Conservation (phyloP, 805 yeast species). For the Zygotorulaspora florentina region DNA sequence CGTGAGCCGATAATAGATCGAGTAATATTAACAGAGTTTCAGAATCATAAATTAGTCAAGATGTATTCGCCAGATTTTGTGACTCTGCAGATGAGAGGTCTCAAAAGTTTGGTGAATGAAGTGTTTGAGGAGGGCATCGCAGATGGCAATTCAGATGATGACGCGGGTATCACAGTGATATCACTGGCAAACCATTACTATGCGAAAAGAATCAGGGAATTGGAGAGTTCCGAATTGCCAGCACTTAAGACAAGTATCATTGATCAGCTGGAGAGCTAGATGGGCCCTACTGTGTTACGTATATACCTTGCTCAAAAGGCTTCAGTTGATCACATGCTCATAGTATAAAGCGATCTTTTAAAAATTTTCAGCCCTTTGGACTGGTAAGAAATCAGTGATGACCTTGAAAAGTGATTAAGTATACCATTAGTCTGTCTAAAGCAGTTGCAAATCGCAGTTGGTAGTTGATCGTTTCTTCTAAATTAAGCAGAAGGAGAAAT, state of each 20-base stretch:
- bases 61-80: slow-evolving; percentile 25
- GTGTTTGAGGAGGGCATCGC: slow-evolving; percentile 21
- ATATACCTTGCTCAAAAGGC: too few relatives aligned
- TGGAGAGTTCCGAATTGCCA: slow-evolving; percentile 24
- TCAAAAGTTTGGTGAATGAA: slow-evolving; percentile 21
- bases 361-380: slow-evolving; percentile 3
- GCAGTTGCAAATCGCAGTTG: too few relatives aligned
- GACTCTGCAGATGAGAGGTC: slow-evolving; percentile 20
- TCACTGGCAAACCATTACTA: slow-evolving; percentile 31
- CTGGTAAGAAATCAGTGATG: neutral
- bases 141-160: slow-evolving; percentile 1
- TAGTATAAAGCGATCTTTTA: neutral
- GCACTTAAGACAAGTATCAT: slow-evolving; percentile 17
- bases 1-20: slow-evolving; percentile 29
- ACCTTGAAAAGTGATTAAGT: neutral
- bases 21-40: slow-evolving; percentile 18
- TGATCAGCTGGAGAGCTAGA: slow-evolving; percentile 3
- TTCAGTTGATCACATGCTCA: slow-evolving; percentile 3
- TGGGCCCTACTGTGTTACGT: neutral
- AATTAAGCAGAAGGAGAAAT: slow-evolving; percentile 13
- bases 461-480: neutral
- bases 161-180: slow-evolving; percentile 20
- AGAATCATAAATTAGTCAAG: slow-evolving; percentile 22
- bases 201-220: slow-evolving; percentile 20
- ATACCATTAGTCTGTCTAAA: too few relatives aligned